Conservation (phyloP, 2,329 filamentous ascomycete genomes). For the Cercospora nicotianae region DNA sequence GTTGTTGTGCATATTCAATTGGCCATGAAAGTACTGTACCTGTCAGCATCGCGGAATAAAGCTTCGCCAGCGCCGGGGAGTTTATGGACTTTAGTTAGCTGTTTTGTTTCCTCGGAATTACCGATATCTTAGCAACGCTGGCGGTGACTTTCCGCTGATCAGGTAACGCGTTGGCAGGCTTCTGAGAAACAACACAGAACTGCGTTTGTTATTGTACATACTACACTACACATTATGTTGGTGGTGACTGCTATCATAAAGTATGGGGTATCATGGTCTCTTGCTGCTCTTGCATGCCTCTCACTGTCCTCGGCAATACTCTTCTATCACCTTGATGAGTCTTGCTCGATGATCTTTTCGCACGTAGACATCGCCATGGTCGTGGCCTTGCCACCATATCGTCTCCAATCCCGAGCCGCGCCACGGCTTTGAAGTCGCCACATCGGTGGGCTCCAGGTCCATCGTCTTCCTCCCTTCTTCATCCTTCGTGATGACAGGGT, state of each 20-base stretch:
- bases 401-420: constrained; percentile 54
- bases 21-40: background rate
- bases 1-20: background rate
- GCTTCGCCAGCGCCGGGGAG: background rate
- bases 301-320: constrained; percentile 25
- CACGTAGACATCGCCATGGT: constrained; percentile 65
- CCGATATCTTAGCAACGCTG: background rate
- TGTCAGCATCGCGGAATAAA: background rate
- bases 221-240: background rate
- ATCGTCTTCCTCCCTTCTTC: constrained; percentile 26
- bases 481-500: constrained; percentile 29
- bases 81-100: background rate
- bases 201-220: background rate
- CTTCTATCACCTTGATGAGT: constrained; percentile 32
- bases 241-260: background rate
- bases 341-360: constrained; percentile 28
- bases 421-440: constrained; percentile 36
- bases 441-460: constrained; percentile 35
- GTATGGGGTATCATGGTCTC: background rate
- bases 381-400: constrained; percentile 60
- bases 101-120: background rate
- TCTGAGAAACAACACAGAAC: background rate
- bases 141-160: background rate
- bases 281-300: background rate
- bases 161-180: background rate